These are phyloP conservation scores for Phialophora verrucosa DNA, from an alignment of 2,329 filamentous ascomycete species.

Conservation along the genomic window DNA sequence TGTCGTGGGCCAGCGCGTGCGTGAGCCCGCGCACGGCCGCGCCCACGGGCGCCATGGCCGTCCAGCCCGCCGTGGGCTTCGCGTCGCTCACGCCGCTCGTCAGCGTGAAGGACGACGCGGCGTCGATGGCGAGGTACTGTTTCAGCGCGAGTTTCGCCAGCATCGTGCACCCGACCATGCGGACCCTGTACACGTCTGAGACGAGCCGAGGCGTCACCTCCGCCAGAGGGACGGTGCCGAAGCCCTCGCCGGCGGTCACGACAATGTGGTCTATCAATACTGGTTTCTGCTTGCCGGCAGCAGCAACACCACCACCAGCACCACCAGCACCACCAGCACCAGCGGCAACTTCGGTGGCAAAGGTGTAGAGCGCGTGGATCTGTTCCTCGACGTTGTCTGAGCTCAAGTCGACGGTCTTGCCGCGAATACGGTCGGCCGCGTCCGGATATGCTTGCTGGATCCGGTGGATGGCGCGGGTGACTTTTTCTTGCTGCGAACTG, in stretches of 20 bases:
- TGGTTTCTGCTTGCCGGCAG: constrained; percentile 42
- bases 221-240: constrained; percentile 36
- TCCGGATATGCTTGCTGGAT: constrained; percentile 53
- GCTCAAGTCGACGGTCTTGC: constrained; percentile 53
- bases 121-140: constrained; percentile 43
- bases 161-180: constrained; percentile 45
- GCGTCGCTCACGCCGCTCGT: constrained; percentile 48
- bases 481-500: constrained; percentile 47
- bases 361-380: constrained; percentile 51
- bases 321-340: too few species aligned
- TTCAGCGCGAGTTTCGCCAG: constrained; percentile 49
- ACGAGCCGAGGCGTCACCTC: constrained; percentile 41
- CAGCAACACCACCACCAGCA: too few species aligned
- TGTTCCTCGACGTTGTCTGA: constrained; percentile 52
- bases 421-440: constrained; percentile 43
- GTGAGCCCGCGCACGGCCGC: constrained; percentile 44
- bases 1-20: constrained; percentile 49
- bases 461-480: constrained; percentile 49
- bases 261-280: constrained; percentile 54
- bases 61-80: constrained; percentile 46
- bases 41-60: constrained; percentile 41
- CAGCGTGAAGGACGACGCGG: constrained; percentile 48
- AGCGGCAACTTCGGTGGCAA: constrained; percentile 38
- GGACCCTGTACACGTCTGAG: constrained; percentile 41
- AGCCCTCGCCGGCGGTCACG: constrained; percentile 56